phyloP scores from a whole-genome alignment of 345 rosid species.

The Camelina neglecta region DNA sequence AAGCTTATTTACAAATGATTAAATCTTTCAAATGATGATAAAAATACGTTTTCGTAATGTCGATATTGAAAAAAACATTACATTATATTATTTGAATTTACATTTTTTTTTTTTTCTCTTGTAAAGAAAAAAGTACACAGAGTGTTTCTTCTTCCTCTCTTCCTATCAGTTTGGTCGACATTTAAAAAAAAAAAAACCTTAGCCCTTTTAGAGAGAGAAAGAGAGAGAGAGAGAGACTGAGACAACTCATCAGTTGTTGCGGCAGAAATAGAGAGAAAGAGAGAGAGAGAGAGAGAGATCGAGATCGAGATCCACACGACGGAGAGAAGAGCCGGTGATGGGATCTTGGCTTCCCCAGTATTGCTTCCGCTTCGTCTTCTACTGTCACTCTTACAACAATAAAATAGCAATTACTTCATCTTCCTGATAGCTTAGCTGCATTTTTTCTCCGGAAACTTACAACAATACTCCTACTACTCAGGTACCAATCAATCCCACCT shows the following conservation, averaged over 20 bases:
- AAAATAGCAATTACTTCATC: constrained; percentile 25
- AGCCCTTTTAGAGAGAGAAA: constrained; percentile 42
- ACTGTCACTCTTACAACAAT: constrained; percentile 38
- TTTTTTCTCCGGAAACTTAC: constrained; percentile 18
- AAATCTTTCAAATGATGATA: neutral
- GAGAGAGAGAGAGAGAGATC: constrained; percentile 29
- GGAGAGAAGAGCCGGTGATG: constrained; percentile 41
- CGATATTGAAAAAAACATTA: neutral
- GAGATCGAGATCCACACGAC: constrained; percentile 44
- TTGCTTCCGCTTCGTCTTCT: constrained; percentile 35
- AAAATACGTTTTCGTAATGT: neutral
- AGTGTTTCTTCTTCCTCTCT: constrained; percentile 40
- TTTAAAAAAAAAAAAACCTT: constrained; percentile 28
- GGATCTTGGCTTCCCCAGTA: constrained; percentile 34
- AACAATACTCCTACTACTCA: neutral
- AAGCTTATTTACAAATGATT: neutral
- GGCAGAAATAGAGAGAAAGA: neutral
- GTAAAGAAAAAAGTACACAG: constrained; percentile 1
- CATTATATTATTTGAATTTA: neutral
- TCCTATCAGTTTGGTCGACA: constrained; percentile 39
- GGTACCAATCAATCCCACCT: constrained; percentile 18
- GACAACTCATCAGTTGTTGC: constrained; percentile 47
- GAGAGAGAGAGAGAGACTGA: constrained; percentile 21
- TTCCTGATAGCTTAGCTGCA: constrained; percentile 24
- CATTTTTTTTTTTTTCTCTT: neutral